These are phyloP conservation scores for Larix kaempferi DNA, from an alignment of 75 land plant species.

Conservation along the genomic window DNA sequence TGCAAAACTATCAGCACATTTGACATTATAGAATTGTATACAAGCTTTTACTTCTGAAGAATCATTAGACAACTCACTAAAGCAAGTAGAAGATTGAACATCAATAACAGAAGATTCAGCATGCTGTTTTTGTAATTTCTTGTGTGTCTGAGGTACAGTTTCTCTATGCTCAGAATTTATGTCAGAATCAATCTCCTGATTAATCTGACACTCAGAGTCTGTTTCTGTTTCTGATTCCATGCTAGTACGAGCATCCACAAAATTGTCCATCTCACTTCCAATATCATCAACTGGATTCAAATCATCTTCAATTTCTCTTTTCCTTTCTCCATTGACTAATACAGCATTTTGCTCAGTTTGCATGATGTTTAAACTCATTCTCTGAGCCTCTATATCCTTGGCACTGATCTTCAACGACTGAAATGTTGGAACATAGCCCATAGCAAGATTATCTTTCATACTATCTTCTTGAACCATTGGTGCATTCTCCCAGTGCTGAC, in stretches of 20 bases:
- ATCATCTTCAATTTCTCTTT: constrained; percentile 14
- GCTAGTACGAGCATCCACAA: constrained; percentile 52
- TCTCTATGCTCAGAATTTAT: constrained; percentile 15
- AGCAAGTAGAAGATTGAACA: not conserved
- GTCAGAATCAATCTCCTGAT: constrained; percentile 17
- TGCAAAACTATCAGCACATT: not conserved
- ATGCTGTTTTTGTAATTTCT: not conserved
- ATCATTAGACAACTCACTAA: too few species aligned
- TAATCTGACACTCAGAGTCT: constrained; percentile 40
- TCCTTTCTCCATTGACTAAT: constrained; percentile 6
- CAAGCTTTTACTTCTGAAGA: too few species aligned
- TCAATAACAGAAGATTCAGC: not conserved
- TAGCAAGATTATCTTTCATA: constrained; percentile 1
- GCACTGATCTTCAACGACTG: constrained; percentile 18
- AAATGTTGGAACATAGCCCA: constrained; percentile 1
- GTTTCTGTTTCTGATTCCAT: constrained; percentile 58
- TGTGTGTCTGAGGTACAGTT: not conserved
- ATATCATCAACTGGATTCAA: constrained; percentile 22
- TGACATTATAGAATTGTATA: not conserved
- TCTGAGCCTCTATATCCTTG: constrained; percentile 15
- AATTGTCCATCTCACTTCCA: constrained; percentile 58
- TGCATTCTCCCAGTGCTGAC: not conserved
- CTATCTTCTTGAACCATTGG: not conserved
- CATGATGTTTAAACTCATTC: constrained; percentile 6
- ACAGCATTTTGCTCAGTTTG: constrained; percentile 12